Evolutionary conservation across 1,139 yeast genomes (phyloP).

Genomic region (Taphrina communis): DNA sequence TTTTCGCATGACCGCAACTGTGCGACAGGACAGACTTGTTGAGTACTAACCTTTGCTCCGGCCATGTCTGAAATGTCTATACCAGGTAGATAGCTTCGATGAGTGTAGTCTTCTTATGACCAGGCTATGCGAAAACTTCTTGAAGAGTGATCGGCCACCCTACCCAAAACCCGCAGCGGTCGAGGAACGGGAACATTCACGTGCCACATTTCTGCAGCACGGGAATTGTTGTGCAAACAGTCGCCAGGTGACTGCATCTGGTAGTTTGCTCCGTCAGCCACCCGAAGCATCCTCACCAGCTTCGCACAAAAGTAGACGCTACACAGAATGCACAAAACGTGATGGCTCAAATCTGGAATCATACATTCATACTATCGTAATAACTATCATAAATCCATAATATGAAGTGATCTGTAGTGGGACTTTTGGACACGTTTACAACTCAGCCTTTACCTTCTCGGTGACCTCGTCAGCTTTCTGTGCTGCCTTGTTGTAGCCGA

Average conservation of each 20-base stretch:
- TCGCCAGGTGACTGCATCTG: background rate
- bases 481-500: slow-evolving; percentile 26
- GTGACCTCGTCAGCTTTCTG: slow-evolving; percentile 29
- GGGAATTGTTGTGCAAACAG: slow-evolving; percentile 14
- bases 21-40: background rate
- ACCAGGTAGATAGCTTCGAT: background rate
- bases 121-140: slow-evolving; percentile 10
- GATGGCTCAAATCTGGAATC: background rate
- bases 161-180: too few relatives aligned
- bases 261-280: background rate
- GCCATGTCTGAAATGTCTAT: slow-evolving; percentile 14
- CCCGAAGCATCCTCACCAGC: background rate
- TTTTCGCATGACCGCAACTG: too few relatives aligned
- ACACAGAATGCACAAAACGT: too few relatives aligned
- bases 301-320: background rate
- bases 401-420: background rate
- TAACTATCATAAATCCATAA: slow-evolving; percentile 1
- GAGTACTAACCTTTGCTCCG: slow-evolving; percentile 32
- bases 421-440: slow-evolving; percentile 3
- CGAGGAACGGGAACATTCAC: background rate
- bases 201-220: slow-evolving; percentile 3
- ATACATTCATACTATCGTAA: slow-evolving; percentile 6
- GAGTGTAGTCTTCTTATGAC: slow-evolving; percentile 5
- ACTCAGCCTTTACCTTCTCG: slow-evolving; percentile 27
- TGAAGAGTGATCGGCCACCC: slow-evolving; percentile 5